These are phyloP conservation scores for Amanita exitialis DNA, from an alignment of 768 basidiomycete species.

Conservation along the genomic window DNA sequence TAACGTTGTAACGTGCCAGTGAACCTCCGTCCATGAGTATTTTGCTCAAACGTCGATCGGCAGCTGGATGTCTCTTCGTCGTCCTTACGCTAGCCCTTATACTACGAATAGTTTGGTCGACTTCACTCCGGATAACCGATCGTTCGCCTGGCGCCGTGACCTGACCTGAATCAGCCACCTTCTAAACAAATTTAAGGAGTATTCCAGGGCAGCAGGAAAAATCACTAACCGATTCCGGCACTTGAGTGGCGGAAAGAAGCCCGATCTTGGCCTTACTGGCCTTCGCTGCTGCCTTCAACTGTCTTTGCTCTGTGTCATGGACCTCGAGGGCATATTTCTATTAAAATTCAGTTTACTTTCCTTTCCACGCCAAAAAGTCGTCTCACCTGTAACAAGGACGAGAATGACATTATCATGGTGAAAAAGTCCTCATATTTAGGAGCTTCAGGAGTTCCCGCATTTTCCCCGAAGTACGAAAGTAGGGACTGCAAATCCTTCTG, in stretches of 20 bases:
- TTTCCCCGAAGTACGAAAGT: slow-evolving; percentile 71
- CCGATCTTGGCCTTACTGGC: slow-evolving; percentile 16
- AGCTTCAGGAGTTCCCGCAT: slow-evolving; percentile 48
- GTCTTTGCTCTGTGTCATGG: slow-evolving; percentile 36
- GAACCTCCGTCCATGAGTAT: slow-evolving; percentile 65
- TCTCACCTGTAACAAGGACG: slow-evolving; percentile 56
- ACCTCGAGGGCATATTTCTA: slow-evolving; percentile 69
- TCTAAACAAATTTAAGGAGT: background rate
- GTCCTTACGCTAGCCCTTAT: slow-evolving; percentile 55
- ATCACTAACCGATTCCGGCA: slow-evolving; percentile 14
- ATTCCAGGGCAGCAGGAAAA: background rate
- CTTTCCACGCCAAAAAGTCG: background rate
- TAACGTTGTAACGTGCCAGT: slow-evolving; percentile 16
- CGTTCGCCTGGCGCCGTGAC: slow-evolving; percentile 25
- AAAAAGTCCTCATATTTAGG: slow-evolving; percentile 82
- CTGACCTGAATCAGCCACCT: background rate
- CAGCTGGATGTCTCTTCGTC: slow-evolving; percentile 18
- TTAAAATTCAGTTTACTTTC: background rate
- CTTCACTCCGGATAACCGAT: slow-evolving; percentile 65
- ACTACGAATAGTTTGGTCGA: slow-evolving; percentile 80
- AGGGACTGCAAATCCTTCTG: slow-evolving; percentile 51
- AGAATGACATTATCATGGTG: slow-evolving; percentile 62
- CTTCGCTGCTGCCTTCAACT: slow-evolving; percentile 13
- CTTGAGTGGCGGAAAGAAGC: slow-evolving; percentile 13
- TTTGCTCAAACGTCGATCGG: slow-evolving; percentile 56